Evolutionary conservation across 2,329 filamentous ascomycete genomes (phyloP).

Genomic region (Diaporthe caulivora): DNA sequence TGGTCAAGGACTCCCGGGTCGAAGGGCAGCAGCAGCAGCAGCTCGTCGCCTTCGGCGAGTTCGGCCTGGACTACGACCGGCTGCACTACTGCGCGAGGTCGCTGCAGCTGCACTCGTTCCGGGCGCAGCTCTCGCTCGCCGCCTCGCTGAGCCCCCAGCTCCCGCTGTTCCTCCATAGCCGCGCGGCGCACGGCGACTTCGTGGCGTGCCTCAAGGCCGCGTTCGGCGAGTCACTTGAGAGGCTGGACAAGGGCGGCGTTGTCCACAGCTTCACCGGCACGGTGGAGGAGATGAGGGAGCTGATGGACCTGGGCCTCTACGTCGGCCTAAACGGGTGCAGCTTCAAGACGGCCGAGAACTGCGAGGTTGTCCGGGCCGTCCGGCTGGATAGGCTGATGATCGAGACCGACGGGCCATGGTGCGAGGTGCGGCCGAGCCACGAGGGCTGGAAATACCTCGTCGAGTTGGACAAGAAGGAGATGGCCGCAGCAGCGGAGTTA

Average conservation of each 20-base stretch:
- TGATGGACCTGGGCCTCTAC: slow-evolving; percentile 85
- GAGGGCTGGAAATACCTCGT: slow-evolving; percentile 81
- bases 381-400: slow-evolving; percentile 87
- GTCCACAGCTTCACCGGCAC: slow-evolving; percentile 97
- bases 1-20: slow-evolving; percentile 72
- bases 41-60: slow-evolving; percentile 89
- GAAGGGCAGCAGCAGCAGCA: slow-evolving; percentile 46
- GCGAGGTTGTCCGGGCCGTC: slow-evolving; percentile 84
- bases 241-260: slow-evolving; percentile 80
- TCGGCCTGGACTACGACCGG: slow-evolving; percentile 96
- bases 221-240: slow-evolving; percentile 70
- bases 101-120: slow-evolving; percentile 87
- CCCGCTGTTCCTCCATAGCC: slow-evolving; percentile 91
- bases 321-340: slow-evolving; percentile 98
- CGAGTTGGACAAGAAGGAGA: slow-evolving; percentile 51
- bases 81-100: slow-evolving; percentile 84
- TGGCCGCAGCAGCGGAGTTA: slow-evolving; percentile 35
- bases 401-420: slow-evolving; percentile 98
- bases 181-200: slow-evolving; percentile 89
- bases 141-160: slow-evolving; percentile 77
- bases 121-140: slow-evolving; percentile 83
- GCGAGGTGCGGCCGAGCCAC: slow-evolving; percentile 91
- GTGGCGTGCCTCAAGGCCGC: slow-evolving; percentile 74
- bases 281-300: slow-evolving; percentile 82
- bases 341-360: slow-evolving; percentile 93